A percentile compares a stretch with the other conserved stretches of the same genome.
Conservation (phyloP, 192 early-diverging fungal genomes). For the Linnemannia schmuckeri region DNA sequence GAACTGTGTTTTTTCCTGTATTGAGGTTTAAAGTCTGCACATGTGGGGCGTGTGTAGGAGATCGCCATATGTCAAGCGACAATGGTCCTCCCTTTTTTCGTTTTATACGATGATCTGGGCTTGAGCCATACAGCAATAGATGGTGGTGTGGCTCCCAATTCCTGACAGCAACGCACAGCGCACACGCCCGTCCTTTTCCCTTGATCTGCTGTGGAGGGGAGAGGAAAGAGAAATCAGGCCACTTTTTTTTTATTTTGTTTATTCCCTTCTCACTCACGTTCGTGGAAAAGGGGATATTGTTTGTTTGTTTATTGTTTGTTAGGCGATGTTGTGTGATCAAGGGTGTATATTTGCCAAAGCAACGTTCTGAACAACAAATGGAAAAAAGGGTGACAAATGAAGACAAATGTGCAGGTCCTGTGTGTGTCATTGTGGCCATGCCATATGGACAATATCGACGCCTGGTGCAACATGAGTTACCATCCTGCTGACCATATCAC, state of each 20-base stretch:
- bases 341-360: neutral
- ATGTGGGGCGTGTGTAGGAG: neutral
- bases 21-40: neutral
- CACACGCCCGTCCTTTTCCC: constrained; percentile 12
- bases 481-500: constrained; percentile 13
- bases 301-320: neutral
- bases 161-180: neutral
- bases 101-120: neutral
- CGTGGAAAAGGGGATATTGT: neutral
- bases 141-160: constrained; percentile 15
- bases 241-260: constrained; percentile 47
- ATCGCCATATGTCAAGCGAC: neutral
- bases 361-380: neutral
- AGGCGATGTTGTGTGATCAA: neutral
- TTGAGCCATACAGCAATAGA: neutral
- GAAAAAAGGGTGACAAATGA: neutral
- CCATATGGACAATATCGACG: neutral
- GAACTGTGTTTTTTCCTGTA: neutral
- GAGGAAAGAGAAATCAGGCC: constrained; percentile 48
- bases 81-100: neutral
- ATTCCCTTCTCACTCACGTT: neutral
- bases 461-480: neutral
- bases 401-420: neutral
- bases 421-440: neutral
- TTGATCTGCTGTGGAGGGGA: constrained; percentile 9